Evolutionary conservation across 2,329 filamentous ascomycete species (phyloP).

Genomic region (Fusarium sublunatum): DNA sequence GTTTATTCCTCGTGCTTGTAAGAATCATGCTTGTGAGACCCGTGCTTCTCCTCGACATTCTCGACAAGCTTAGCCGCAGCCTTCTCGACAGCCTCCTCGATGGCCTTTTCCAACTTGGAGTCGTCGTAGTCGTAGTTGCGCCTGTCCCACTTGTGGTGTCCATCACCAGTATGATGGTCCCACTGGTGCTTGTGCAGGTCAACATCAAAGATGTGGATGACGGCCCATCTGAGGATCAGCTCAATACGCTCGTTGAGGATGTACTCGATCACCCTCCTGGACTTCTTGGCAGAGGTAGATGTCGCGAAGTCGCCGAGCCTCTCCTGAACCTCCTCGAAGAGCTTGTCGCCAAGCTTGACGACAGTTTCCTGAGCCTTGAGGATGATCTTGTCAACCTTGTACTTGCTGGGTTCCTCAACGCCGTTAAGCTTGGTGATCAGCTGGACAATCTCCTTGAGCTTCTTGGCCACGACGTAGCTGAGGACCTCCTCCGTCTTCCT

Average conservation of each 20-base stretch:
- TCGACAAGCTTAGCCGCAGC: slow-evolving; percentile 20
- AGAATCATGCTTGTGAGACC: slow-evolving; percentile 2
- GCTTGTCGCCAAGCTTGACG: slow-evolving; percentile 7
- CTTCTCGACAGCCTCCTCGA: slow-evolving; percentile 24
- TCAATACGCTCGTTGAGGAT: slow-evolving; percentile 20
- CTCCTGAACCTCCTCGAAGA: slow-evolving; percentile 12
- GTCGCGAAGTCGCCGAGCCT: slow-evolving; percentile 12
- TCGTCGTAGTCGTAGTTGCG: slow-evolving; percentile 18
- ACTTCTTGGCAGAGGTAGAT: neutral
- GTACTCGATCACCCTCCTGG: slow-evolving; percentile 13
- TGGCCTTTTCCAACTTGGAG: slow-evolving; percentile 22
- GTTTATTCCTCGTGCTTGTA: neutral
- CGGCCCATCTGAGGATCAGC: slow-evolving; percentile 17
- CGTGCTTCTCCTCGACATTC: slow-evolving; percentile 8
- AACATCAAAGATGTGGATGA: slow-evolving; percentile 15
- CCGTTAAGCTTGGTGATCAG: slow-evolving; percentile 11
- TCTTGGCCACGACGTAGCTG: slow-evolving; percentile 10
- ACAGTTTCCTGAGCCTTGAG: slow-evolving; percentile 1
- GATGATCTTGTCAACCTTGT: slow-evolving; percentile 3
- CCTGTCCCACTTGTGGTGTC: slow-evolving; percentile 12
- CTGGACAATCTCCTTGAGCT: slow-evolving; percentile 11
- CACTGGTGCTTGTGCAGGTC: no score
- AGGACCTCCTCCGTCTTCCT: slow-evolving; percentile 18
- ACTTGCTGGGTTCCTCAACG: slow-evolving; percentile 4
- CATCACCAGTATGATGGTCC: no score